These are phyloP conservation scores for Heliosperma pusillum DNA, from an alignment of 148 eudicot genomes.

Conservation along the genomic window DNA sequence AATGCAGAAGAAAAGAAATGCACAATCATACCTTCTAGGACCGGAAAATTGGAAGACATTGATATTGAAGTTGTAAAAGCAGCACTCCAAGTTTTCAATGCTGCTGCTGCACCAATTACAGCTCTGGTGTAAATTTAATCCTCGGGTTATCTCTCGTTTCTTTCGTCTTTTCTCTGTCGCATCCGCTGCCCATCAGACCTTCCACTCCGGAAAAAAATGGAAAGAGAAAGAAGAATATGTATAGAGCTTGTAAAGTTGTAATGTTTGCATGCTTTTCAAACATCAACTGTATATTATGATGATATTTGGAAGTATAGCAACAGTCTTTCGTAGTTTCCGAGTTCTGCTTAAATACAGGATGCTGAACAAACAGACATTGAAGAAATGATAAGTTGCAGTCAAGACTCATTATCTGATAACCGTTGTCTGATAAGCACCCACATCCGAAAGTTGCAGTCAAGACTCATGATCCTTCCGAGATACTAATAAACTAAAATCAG, in stretches of 20 bases:
- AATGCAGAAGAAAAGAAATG: conserved; percentile 59
- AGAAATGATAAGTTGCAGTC: no score
- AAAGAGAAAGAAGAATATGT: not conserved
- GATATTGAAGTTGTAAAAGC: conserved; percentile 56
- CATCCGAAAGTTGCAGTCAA: no score
- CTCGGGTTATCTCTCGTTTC: not conserved
- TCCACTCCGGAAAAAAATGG: not conserved
- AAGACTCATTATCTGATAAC: no score
- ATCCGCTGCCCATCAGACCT: not conserved
- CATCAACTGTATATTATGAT: conserved; percentile 13
- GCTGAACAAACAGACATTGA: no score
- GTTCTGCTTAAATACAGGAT: no score
- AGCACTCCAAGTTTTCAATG: conserved; percentile 47
- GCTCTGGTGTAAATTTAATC: conserved; percentile 27
- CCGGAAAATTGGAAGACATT: conserved; percentile 65
- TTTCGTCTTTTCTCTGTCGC: not conserved
- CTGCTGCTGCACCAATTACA: conserved; percentile 17
- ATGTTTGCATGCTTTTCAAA: not conserved
- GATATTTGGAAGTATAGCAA: not conserved
- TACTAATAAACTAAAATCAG: no score
- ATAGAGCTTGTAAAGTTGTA: not conserved
- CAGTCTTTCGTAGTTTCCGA: no score
- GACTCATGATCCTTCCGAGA: no score
- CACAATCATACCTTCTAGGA: conserved; percentile 55
- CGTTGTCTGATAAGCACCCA: no score